Percentiles rank a stretch among this genome's conserved stretches.
phyloP scores from a whole-genome alignment of 1,284 basidiomycete genomes.

The Entoloma clypeatum region DNA sequence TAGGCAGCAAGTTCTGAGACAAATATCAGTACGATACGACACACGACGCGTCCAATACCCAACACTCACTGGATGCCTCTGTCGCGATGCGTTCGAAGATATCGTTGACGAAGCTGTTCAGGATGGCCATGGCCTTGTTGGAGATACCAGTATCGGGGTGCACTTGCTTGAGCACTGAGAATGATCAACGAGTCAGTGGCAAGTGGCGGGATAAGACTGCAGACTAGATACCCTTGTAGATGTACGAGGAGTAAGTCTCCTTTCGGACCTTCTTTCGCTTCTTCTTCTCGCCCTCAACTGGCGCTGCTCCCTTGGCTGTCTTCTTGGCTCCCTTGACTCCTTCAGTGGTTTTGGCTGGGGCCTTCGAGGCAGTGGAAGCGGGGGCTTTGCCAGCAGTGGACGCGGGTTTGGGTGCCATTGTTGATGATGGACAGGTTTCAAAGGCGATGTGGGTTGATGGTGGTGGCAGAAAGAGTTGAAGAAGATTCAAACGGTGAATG shows the following conservation, averaged over 20 bases:
- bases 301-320: slow-evolving; percentile 63
- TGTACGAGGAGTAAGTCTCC: slow-evolving; percentile 93
- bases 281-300: slow-evolving; percentile 78
- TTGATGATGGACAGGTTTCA: slow-evolving; percentile 3
- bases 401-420: slow-evolving; percentile 55
- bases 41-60: slow-evolving; percentile 4
- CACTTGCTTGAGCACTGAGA: slow-evolving; percentile 80
- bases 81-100: slow-evolving; percentile 92
- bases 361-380: slow-evolving; percentile 73
- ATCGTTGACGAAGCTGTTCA: slow-evolving; percentile 92
- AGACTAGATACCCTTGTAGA: slow-evolving; percentile 77
- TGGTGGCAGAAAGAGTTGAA: slow-evolving; percentile 17
- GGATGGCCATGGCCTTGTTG: slow-evolving; percentile 95
- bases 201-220: slow-evolving; percentile 6
- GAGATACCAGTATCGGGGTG: slow-evolving; percentile 97
- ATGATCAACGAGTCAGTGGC: slow-evolving; percentile 11
- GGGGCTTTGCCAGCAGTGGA: slow-evolving; percentile 83
- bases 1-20: slow-evolving; percentile 78
- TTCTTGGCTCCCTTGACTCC: slow-evolving; percentile 82
- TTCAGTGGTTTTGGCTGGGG: slow-evolving; percentile 71
- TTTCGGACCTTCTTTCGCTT: slow-evolving; percentile 84
- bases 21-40: slow-evolving; percentile 6
- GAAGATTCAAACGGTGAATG: slow-evolving; percentile 14
- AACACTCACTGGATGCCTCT: slow-evolving; percentile 75
- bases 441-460: slow-evolving; percentile 13